phyloP scores from a whole-genome alignment of 306 rosid genomes.

The Arachis hypogaea region DNA sequence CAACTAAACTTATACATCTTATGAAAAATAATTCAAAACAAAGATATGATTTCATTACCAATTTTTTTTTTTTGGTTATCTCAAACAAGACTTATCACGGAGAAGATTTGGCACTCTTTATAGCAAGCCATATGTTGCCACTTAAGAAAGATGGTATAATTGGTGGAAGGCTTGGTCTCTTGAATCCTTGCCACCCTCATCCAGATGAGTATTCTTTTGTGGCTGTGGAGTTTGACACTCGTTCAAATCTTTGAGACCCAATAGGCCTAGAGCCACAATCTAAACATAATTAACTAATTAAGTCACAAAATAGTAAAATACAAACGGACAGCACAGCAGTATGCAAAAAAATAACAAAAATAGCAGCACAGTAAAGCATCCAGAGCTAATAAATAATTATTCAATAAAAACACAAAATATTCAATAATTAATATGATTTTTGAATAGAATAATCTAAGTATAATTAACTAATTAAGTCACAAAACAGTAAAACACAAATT shows the following conservation, averaged over 20 bases:
- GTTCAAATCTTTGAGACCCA: slow-evolving; percentile 27
- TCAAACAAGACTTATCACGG: slow-evolving; percentile 23
- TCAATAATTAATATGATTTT: no score
- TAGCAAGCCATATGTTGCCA: slow-evolving; percentile 35
- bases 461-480: no score
- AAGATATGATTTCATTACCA: slow-evolving; percentile 38
- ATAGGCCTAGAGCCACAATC: background rate
- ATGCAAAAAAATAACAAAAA: no score
- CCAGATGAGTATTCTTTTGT: slow-evolving; percentile 31
- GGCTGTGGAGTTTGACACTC: slow-evolving; percentile 59
- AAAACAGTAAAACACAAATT: no score
- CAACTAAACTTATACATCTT: slow-evolving; percentile 21
- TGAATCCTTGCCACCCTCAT: background rate
- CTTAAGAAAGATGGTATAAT: background rate
- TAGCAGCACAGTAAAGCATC: no score
- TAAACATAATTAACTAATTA: no score
- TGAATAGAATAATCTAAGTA: no score
- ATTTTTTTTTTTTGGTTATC: slow-evolving; percentile 48
- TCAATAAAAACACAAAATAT: no score
- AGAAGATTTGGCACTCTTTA: slow-evolving; percentile 54
- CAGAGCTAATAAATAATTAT: no score
- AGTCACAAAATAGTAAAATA: no score
- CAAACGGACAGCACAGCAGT: no score
- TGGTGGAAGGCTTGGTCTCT: slow-evolving; percentile 42
- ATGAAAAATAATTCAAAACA: slow-evolving; percentile 36